Percentiles rank a stretch among this genome's conserved stretches.
phyloP scores from a whole-genome alignment of 768 basidiomycete genomes.

The Boletus pseudopeckii region DNA sequence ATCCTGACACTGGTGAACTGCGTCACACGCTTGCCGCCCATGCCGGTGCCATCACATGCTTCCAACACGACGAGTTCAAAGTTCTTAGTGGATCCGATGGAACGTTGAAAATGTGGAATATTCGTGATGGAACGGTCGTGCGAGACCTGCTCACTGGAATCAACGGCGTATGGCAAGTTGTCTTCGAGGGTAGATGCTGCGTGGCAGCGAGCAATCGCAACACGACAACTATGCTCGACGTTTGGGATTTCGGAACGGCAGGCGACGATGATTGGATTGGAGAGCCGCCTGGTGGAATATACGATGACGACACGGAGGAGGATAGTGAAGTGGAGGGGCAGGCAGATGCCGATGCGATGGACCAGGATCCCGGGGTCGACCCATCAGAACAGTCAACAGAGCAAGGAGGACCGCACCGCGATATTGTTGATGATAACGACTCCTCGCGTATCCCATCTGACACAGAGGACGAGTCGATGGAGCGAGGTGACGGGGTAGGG shows the following conservation, averaged over 20 bases:
- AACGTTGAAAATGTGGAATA: constrained; percentile 97
- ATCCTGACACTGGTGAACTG: constrained; percentile 78
- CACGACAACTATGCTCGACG: constrained; percentile 76
- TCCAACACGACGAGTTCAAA: constrained; percentile 98
- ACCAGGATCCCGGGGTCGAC: constrained; percentile 50
- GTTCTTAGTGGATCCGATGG: constrained; percentile 95
- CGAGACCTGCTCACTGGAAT: constrained; percentile 89
- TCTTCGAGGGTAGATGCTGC: constrained; percentile 91
- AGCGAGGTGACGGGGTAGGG: constrained; percentile 25
- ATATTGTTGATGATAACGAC: constrained; percentile 26
- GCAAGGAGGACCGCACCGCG: constrained; percentile 26
- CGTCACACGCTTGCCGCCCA: constrained; percentile 85
- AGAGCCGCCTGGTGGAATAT: constrained; percentile 70
- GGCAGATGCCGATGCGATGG: constrained; percentile 68
- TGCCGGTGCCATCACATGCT: constrained; percentile 98
- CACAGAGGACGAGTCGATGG: constrained; percentile 34
- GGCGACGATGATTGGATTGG: constrained; percentile 78
- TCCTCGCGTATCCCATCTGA: constrained; percentile 24
- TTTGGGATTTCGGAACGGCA: constrained; percentile 85
- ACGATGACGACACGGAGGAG: constrained; percentile 61
- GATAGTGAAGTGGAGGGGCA: constrained; percentile 48
- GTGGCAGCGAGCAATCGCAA: constrained; percentile 89
- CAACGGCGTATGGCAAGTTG: constrained; percentile 96
- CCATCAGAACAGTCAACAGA: constrained; percentile 32
- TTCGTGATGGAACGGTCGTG: constrained; percentile 79